These are phyloP conservation scores for Gloeopeniophorella convolvens DNA, from an alignment of 768 basidiomycete genomes.

Conservation along the genomic window DNA sequence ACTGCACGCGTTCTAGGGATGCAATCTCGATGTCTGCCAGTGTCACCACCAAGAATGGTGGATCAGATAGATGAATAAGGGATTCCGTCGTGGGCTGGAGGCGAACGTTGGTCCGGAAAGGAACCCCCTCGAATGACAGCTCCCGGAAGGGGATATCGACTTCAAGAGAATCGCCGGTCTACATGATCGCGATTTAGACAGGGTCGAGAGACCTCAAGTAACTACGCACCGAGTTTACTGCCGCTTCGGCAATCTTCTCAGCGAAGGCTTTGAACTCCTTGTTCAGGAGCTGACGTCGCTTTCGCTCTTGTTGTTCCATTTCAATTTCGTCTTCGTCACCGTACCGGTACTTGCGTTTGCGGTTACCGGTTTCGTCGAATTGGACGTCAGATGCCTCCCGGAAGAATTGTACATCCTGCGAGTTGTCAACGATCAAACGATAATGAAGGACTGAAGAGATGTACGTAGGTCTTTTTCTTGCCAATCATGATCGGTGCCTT, in stretches of 20 bases:
- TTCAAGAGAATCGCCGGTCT: constrained; percentile 81
- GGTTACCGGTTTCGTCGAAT: constrained; percentile 98
- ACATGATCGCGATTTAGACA: constrained; percentile 21
- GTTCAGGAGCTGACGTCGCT: constrained; percentile 82
- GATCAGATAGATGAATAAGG: constrained; percentile 89
- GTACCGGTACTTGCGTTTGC: constrained; percentile 93
- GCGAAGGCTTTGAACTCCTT: constrained; percentile 93
- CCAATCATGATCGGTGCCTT: constrained; percentile 97
- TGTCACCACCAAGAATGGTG: constrained; percentile 94
- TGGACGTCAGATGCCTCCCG: constrained; percentile 96
- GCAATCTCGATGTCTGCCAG: constrained; percentile 94
- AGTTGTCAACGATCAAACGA: constrained; percentile 1
- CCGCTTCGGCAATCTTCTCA: constrained; percentile 85
- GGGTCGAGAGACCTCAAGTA: not conserved
- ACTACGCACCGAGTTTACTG: constrained; percentile 58
- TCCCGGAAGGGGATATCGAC: constrained; percentile 97
- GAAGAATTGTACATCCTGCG: constrained; percentile 94
- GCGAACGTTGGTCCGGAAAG: constrained; percentile 89
- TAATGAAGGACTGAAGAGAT: constrained; percentile 25
- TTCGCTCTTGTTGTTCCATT: constrained; percentile 95
- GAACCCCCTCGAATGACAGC: constrained; percentile 94
- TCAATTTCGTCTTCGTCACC: constrained; percentile 99
- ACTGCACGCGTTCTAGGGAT: constrained; percentile 94
- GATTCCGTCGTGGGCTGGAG: constrained; percentile 96
- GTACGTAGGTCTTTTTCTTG: constrained; percentile 93